A percentile compares a stretch with the other conserved stretches of the same genome.
Conservation (phyloP, 1,284 basidiomycete species). For the Tilletia caries region DNA sequence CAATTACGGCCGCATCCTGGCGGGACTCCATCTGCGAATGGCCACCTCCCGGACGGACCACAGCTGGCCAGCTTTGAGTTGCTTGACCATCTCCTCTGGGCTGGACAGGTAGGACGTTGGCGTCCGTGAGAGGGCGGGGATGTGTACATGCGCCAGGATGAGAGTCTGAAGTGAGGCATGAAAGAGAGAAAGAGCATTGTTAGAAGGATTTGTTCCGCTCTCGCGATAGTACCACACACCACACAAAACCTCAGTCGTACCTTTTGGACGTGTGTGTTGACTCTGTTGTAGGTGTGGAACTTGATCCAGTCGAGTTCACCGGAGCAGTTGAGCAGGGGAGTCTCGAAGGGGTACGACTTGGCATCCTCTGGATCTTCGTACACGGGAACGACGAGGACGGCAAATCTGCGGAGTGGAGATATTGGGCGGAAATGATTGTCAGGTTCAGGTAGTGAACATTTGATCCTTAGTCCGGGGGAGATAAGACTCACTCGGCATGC, state of each 20-base stretch:
- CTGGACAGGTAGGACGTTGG: constrained; percentile 25
- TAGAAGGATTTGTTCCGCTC: too few species aligned
- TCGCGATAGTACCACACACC: too few species aligned
- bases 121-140: constrained; percentile 33
- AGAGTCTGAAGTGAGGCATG: constrained; percentile 28
- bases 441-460: not conserved
- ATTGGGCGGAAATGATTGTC: too few species aligned
- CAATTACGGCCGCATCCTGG: constrained; percentile 76
- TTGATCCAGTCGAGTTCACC: constrained; percentile 78
- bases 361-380: constrained; percentile 76
- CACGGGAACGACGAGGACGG: constrained; percentile 78
- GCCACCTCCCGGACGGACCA: constrained; percentile 75
- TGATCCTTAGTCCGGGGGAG: not conserved
- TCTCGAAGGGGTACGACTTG: constrained; percentile 32
- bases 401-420: constrained; percentile 78
- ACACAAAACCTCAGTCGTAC: too few species aligned
- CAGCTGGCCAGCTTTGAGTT: constrained; percentile 61
- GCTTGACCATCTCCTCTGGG: constrained; percentile 61
- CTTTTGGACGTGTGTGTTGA: constrained; percentile 95
- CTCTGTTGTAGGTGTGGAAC: constrained; percentile 93
- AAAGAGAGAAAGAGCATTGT: not conserved
- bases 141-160: constrained; percentile 44
- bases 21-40: constrained; percentile 80
- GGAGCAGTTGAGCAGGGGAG: constrained; percentile 30
- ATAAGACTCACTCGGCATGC: constrained; percentile 87